phyloP scores from a whole-genome alignment of 306 rosid species.

The Castanopsis chinensis region DNA sequence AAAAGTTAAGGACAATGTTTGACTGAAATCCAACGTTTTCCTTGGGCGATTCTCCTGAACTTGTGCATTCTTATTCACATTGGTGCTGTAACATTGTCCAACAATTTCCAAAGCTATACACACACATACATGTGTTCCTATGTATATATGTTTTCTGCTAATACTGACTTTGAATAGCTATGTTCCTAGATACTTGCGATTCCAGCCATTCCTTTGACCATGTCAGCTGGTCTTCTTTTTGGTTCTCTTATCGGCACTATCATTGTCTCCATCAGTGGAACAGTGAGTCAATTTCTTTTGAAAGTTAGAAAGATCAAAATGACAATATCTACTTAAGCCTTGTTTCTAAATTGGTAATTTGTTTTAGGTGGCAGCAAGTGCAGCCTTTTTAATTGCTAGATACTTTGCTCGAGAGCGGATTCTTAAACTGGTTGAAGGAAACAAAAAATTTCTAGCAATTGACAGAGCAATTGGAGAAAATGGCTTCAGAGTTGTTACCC shows the following conservation, averaged over 20 bases:
- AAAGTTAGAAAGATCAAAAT: neutral
- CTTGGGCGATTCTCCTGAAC: neutral
- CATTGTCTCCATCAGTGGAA: conserved; percentile 94
- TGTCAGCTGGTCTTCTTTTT: conserved; percentile 98
- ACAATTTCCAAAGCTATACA: neutral
- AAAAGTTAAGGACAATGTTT: too few relatives aligned
- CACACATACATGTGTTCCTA: neutral
- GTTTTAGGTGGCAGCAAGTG: conserved; percentile 90
- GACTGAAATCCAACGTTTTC: neutral
- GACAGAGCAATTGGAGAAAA: conserved; percentile 97
- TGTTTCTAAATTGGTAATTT: conserved; percentile 19
- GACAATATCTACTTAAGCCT: neutral
- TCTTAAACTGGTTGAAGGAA: conserved; percentile 91
- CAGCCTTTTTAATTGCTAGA: conserved; percentile 93
- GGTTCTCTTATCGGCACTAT: conserved; percentile 78
- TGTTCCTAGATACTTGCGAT: conserved; percentile 80
- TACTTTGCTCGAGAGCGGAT: conserved; percentile 97
- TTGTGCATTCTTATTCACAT: neutral
- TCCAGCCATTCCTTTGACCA: conserved; percentile 91
- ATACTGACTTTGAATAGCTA: conserved; percentile 23
- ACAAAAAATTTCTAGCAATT: conserved; percentile 89
- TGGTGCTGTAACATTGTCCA: neutral
- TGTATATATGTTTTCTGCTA: neutral
- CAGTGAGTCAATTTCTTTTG: conserved; percentile 46
- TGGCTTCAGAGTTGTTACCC: conserved; percentile 89